Percentiles rank a stretch among this genome's conserved stretches.
phyloP scores from a whole-genome alignment of 2,329 filamentous ascomycete genomes.

The Arthrocladium fulminans region DNA sequence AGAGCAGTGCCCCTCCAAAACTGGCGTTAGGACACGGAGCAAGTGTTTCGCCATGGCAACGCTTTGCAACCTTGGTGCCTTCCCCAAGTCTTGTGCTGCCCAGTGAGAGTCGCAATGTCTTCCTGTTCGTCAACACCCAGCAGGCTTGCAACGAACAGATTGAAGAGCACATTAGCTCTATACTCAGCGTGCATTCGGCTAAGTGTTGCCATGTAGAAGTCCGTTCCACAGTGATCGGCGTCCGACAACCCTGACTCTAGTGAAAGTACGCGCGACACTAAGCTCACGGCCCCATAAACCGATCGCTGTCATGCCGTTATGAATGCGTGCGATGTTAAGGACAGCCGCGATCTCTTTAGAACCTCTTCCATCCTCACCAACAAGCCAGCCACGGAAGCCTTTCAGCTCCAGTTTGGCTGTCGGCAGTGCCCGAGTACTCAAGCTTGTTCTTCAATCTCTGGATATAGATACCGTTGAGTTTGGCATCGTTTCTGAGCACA shows the following conservation, averaged over 20 bases:
- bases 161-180: slow-evolving; percentile 14
- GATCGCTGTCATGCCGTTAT: slow-evolving; percentile 34
- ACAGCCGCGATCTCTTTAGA: slow-evolving; percentile 60
- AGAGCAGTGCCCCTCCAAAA: slow-evolving; percentile 26
- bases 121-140: slow-evolving; percentile 28
- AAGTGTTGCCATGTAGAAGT: slow-evolving; percentile 33
- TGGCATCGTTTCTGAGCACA: slow-evolving; percentile 22
- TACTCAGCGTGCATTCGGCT: slow-evolving; percentile 20
- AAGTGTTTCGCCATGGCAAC: slow-evolving; percentile 19
- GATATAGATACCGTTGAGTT: slow-evolving; percentile 55
- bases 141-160: slow-evolving; percentile 26
- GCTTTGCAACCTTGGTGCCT: slow-evolving; percentile 20
- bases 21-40: slow-evolving; percentile 28
- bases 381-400: slow-evolving; percentile 54
- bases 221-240: slow-evolving; percentile 18
- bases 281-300: slow-evolving; percentile 33
- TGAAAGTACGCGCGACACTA: slow-evolving; percentile 34
- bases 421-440: slow-evolving; percentile 57
- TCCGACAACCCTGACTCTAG: slow-evolving; percentile 30
- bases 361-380: slow-evolving; percentile 59
- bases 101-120: slow-evolving; percentile 16
- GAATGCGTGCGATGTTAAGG: slow-evolving; percentile 53
- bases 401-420: slow-evolving; percentile 63
- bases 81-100: slow-evolving; percentile 10
- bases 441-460: slow-evolving; percentile 59